Percentiles rank a stretch among this genome's conserved stretches.
phyloP scores from a whole-genome alignment of 805 yeast genomes.

The Ogataea sp. region DNA sequence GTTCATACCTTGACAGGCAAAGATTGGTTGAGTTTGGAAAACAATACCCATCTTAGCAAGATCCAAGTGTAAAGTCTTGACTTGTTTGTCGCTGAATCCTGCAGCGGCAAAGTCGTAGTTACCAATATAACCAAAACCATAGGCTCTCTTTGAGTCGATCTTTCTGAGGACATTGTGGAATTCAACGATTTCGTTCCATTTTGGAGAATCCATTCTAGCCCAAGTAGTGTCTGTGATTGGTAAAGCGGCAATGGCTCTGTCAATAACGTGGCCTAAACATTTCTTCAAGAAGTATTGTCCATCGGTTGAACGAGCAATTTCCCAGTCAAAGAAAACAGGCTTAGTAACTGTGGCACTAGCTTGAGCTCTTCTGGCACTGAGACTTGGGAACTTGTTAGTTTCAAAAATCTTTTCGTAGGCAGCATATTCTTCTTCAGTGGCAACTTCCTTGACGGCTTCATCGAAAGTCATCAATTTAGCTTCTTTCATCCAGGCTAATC shows the following conservation, averaged over 20 bases:
- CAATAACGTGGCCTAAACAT: slow-evolving; percentile 47
- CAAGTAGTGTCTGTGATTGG: slow-evolving; percentile 55
- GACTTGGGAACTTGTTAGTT: slow-evolving; percentile 10
- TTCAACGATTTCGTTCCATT: slow-evolving; percentile 39
- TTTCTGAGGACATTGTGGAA: slow-evolving; percentile 41
- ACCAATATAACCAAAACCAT: slow-evolving; percentile 56
- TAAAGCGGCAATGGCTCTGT: slow-evolving; percentile 44
- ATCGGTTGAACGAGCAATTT: slow-evolving; percentile 50
- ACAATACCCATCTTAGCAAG: slow-evolving; percentile 51
- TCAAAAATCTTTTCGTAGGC: slow-evolving; percentile 7
- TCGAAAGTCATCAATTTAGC: slow-evolving; percentile 39
- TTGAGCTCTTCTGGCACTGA: slow-evolving; percentile 14
- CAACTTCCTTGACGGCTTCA: slow-evolving; percentile 37
- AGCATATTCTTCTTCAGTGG: slow-evolving; percentile 15
- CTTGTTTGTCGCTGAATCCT: slow-evolving; percentile 40
- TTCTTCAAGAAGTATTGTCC: slow-evolving; percentile 45
- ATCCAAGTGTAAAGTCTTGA: slow-evolving; percentile 44
- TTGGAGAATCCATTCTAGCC: slow-evolving; percentile 60
- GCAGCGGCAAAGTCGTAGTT: slow-evolving; percentile 53
- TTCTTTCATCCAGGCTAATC: slow-evolving; percentile 38
- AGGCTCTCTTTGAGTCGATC: slow-evolving; percentile 40
- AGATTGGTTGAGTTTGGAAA: slow-evolving; percentile 41
- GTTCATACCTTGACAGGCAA: slow-evolving; percentile 51
- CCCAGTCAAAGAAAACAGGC: slow-evolving; percentile 46
- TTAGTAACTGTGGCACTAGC: slow-evolving; percentile 19